Evolutionary conservation across 441 rosid genomes (phyloP), one percentile per base, ranked within the genome.

Genomic region (Adansonia gregorii): DNA sequence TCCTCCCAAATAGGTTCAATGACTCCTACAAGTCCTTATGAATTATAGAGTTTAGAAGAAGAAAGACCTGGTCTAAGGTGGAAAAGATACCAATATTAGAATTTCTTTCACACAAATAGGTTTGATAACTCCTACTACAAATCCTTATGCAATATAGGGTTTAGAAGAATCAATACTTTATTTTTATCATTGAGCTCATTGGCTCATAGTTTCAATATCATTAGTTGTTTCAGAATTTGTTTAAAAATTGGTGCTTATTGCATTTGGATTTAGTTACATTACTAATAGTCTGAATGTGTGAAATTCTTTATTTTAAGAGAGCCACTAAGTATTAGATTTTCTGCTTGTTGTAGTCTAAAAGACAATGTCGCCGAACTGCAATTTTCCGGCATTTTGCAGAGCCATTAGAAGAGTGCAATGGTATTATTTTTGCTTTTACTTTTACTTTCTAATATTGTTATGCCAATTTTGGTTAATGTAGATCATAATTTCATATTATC

Each of bases 331-430:
- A 52, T 35, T 51, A 52, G 20, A 3, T 39, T 55, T 51, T 19
- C 48, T 31, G 65, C 52, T 66, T 52, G 54, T 54, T 66, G 83
- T 88, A 94, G 98, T 86, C 91, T 19, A 94, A 87, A 88, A 92
- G 87, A 77, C 91, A 88, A 78, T 95, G 99, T 81, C 98, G 97
- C 55, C 88, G 94, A 77, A 84, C 87, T 83, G 95, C 95, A 15
- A 85, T 94, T 81, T 92, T 92, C 79, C 85, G 82, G 76, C 97
- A 95, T 86, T 95, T 95, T 89, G 90, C 95, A 56, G 99, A 95
- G 85, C 90, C 92, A 77, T 81, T 92, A 82, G 93, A 87, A 84
- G 97, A 93, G 82, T 95, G 99, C 90, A 89, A 86, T 81, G 99
- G 99, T 95, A 90, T 68, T 63, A 65, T 65, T 35, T 35, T 35